Percentiles rank a stretch among this genome's conserved stretches.
Evolutionary conservation across 352 stramenopile genomes (phyloP).

Genomic region (Peronospora farinosa): DNA sequence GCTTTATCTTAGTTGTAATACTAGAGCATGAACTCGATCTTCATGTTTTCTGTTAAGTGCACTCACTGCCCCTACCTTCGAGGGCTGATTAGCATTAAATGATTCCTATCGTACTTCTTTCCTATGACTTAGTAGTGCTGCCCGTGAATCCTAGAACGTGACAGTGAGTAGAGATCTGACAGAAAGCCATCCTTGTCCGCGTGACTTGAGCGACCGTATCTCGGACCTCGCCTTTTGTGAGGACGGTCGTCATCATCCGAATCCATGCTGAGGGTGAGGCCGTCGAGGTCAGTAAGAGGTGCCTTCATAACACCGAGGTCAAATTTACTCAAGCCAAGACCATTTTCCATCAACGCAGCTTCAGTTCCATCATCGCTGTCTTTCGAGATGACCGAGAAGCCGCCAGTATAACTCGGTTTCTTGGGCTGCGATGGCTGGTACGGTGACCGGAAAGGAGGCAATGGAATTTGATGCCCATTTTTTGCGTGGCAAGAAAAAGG

Average conservation of each 20-base stretch:
- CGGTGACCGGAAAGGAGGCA: slow-evolving; percentile 26
- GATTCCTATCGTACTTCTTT: slow-evolving; percentile 27
- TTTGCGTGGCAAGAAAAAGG: slow-evolving; percentile 9
- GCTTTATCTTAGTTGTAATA: neutral
- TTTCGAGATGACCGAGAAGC: slow-evolving; percentile 24
- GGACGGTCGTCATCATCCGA: slow-evolving; percentile 14
- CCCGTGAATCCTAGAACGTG: slow-evolving; percentile 27
- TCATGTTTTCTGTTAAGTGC: slow-evolving; percentile 23
- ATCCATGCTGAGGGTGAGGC: slow-evolving; percentile 26
- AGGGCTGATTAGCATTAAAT: slow-evolving; percentile 28
- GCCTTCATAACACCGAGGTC: slow-evolving; percentile 29
- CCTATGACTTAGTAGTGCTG: slow-evolving; percentile 25
- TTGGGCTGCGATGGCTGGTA: slow-evolving; percentile 21
- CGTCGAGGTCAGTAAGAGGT: slow-evolving; percentile 18
- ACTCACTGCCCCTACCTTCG: no score
- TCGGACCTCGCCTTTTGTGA: slow-evolving; percentile 20
- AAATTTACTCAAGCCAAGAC: slow-evolving; percentile 34
- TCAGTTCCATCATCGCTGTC: slow-evolving; percentile 28
- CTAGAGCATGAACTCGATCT: slow-evolving; percentile 6
- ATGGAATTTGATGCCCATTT: slow-evolving; percentile 4
- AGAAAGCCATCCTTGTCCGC: slow-evolving; percentile 39
- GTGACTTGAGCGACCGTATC: slow-evolving; percentile 30
- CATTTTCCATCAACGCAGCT: slow-evolving; percentile 16
- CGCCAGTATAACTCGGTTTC: slow-evolving; percentile 13
- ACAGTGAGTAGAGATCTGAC: slow-evolving; percentile 38